Conservation (phyloP, 2,329 filamentous ascomycete genomes). For the Curvularia eragrostidis region DNA sequence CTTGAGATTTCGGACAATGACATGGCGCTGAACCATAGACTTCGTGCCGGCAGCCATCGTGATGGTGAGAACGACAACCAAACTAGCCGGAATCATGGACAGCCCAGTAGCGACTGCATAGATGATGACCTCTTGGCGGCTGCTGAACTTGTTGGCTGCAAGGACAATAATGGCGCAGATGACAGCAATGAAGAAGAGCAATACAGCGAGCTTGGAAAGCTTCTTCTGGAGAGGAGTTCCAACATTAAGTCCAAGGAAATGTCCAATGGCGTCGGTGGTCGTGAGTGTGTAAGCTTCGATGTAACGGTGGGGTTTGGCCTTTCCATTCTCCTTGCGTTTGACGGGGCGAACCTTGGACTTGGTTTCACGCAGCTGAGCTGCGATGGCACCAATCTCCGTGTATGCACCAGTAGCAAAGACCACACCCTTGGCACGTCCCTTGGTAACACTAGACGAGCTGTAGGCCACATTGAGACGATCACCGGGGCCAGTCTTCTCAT, state of each 20-base stretch:
- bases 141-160: slow-evolving; percentile 46
- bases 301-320: slow-evolving; percentile 42
- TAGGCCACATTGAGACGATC: slow-evolving; percentile 74
- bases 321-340: slow-evolving; percentile 49
- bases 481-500: slow-evolving; percentile 64
- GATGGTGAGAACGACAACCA: slow-evolving; percentile 48
- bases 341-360: slow-evolving; percentile 44
- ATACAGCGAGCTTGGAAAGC: slow-evolving; percentile 43
- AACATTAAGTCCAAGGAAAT: slow-evolving; percentile 51
- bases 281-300: slow-evolving; percentile 61
- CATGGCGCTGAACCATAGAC: slow-evolving; percentile 45
- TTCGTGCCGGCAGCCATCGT: slow-evolving; percentile 50
- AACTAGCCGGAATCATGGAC: slow-evolving; percentile 47
- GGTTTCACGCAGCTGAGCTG: slow-evolving; percentile 67
- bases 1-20: slow-evolving; percentile 48
- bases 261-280: slow-evolving; percentile 45
- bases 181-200: slow-evolving; percentile 26
- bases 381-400: slow-evolving; percentile 76
- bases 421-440: slow-evolving; percentile 69
- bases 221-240: slow-evolving; percentile 50
- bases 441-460: slow-evolving; percentile 53
- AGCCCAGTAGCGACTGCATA: slow-evolving; percentile 48
- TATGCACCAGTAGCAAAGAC: slow-evolving; percentile 72
- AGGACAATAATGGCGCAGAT: slow-evolving; percentile 44
- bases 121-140: slow-evolving; percentile 48